Percentiles rank a stretch among this genome's conserved stretches.
Evolutionary conservation across 805 yeast species (phyloP).

Genomic region (Candida khao-thaluensis): DNA sequence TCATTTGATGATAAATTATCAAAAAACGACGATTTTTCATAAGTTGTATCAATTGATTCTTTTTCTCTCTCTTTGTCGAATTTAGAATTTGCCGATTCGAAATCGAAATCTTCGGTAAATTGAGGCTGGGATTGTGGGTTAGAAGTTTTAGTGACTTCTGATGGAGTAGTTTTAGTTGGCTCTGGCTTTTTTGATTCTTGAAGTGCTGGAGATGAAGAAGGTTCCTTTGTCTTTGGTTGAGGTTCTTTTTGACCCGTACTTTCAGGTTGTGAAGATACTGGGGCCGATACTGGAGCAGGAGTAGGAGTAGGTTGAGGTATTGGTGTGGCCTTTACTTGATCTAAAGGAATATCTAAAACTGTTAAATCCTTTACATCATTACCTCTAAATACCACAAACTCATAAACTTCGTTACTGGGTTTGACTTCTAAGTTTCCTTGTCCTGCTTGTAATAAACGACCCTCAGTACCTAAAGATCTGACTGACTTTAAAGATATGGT

Average conservation of each 20-base stretch:
- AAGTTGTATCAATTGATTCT: slow-evolving; percentile 39
- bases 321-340: slow-evolving; percentile 55
- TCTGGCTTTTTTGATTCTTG: too few relatives aligned
- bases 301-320: slow-evolving; percentile 13
- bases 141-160: slow-evolving; percentile 11
- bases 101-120: slow-evolving; percentile 61
- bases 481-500: slow-evolving; percentile 83
- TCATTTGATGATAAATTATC: slow-evolving; percentile 73
- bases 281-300: slow-evolving; percentile 12
- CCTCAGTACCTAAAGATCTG: slow-evolving; percentile 88
- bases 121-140: slow-evolving; percentile 7
- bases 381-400: slow-evolving; percentile 82
- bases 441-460: slow-evolving; percentile 56
- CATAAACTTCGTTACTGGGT: slow-evolving; percentile 67
- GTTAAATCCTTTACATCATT: slow-evolving; percentile 87
- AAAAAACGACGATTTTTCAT: slow-evolving; percentile 86
- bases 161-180: background rate
- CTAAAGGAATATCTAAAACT: slow-evolving; percentile 72
- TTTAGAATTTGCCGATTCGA: slow-evolving; percentile 69
- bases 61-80: slow-evolving; percentile 52
- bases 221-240: background rate
- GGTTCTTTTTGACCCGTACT: background rate
- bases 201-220: too few relatives aligned
- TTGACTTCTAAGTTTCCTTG: slow-evolving; percentile 71
- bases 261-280: slow-evolving; percentile 1